Percentiles rank a stretch among this genome's conserved stretches.
Evolutionary conservation across 164 flowering plant species (phyloP).

Genomic region (Taxillus chinensis): DNA sequence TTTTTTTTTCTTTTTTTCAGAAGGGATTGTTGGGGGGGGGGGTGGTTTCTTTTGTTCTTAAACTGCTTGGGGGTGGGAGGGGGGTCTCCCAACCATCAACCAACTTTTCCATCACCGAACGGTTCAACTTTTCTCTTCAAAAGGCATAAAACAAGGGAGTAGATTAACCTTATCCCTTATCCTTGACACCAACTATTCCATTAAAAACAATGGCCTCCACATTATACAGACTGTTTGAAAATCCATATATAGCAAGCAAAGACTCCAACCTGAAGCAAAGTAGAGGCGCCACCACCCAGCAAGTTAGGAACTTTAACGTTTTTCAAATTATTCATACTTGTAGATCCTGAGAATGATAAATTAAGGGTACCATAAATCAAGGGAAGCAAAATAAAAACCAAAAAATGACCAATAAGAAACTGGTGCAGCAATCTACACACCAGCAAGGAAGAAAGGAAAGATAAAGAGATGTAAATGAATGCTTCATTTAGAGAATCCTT

Average conservation of each 20-base stretch:
- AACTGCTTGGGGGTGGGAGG: constrained; percentile 94
- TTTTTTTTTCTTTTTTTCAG: no score
- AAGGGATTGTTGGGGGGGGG: no score
- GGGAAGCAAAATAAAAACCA: no score
- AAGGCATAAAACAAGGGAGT: neutral
- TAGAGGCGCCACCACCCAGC: constrained; percentile 23
- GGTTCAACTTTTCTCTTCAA: constrained; percentile 37
- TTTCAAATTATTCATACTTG: neutral
- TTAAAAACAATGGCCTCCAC: constrained; percentile 94
- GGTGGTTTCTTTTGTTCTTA: no score
- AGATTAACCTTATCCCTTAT: constrained; percentile 50
- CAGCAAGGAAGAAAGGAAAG: no score
- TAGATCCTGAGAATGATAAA: no score
- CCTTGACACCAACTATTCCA: constrained; percentile 73
- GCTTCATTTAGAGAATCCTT: no score
- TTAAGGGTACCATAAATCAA: no score
- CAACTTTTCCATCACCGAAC: constrained; percentile 77
- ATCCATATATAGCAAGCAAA: constrained; percentile 65
- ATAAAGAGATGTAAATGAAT: no score
- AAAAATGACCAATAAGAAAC: neutral
- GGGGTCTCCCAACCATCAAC: constrained; percentile 99
- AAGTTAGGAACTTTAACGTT: neutral
- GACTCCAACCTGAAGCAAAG: constrained; percentile 46
- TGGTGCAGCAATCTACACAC: no score
- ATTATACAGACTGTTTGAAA: constrained; percentile 74